Evolutionary conservation across 1,284 basidiomycete genomes (phyloP), one percentile per base, ranked within the genome.

Genomic region (Cerrena zonata): DNA sequence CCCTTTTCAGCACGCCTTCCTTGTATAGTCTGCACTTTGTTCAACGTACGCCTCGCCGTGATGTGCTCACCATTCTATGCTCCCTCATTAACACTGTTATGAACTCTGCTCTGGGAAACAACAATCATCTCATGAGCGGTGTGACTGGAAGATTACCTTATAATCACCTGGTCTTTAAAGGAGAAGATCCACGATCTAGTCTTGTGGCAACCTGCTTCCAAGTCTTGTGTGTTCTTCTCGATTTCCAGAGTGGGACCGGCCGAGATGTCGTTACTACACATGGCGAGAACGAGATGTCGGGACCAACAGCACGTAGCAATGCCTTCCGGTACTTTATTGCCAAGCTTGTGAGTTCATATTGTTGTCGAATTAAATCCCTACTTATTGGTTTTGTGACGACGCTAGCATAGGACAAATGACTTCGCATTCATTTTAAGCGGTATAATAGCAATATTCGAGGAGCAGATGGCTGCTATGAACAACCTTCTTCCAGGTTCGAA

Each of bases 61-160:
- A 92, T 56, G 84, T 94, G 13, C 75, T 97, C 45, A 92, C 92
- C 1, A 71, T 96, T 12, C 71, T 97, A 4, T 97, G 94, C 66
- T 95, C 93, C 7, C 71, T 94, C 44, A 74, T 97, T 54, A 97
- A 97, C 65, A 94, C 90, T 4, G 82, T 84, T 13, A 81, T 96
- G 73, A 88, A 86, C 62, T 80, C 84, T 1, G 68, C 79, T 21
- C 72, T 71, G 48, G 64, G 70, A 26, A 67, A 65, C 37, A 70
- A 68, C 34, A 73, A 70, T 41, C 78, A 74, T 41, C 54, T 67
- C n/a, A 79, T 88, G 49, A 80, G 78, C 21, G 77, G 77, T 36
- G 79, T 84, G 69, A 74, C 84, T 22, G 79, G 79, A 51, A 79
- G 82, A 54, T 67, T 94, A 38, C 91, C 91, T 0, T 94, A 94